Evolutionary conservation across 768 basidiomycete species (phyloP).

Genomic region (Hygrocybe coccinea): DNA sequence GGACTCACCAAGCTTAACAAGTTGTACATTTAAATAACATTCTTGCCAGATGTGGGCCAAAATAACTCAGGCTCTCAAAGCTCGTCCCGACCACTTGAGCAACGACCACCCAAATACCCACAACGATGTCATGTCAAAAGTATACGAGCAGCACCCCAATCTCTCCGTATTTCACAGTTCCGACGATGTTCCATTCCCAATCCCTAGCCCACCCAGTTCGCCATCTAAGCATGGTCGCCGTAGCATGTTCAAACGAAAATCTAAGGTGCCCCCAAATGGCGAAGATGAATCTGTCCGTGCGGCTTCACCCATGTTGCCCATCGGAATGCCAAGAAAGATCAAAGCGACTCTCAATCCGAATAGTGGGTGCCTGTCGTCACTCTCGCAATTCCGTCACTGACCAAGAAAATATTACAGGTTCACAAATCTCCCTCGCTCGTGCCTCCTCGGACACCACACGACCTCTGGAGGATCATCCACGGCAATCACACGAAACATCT

Average conservation of each 20-base stretch:
- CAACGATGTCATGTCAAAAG: constrained; percentile 45
- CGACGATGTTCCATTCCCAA: constrained; percentile 26
- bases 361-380: constrained; percentile 26
- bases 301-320: constrained; percentile 34
- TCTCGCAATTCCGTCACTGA: neutral
- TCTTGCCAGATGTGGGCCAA: constrained; percentile 54
- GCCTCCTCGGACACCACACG: constrained; percentile 13
- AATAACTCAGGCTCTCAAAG: constrained; percentile 52
- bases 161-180: constrained; percentile 50
- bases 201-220: constrained; percentile 43
- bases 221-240: constrained; percentile 46
- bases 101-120: constrained; percentile 23
- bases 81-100: constrained; percentile 25
- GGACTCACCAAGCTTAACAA: neutral
- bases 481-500: neutral
- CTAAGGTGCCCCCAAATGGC: constrained; percentile 38
- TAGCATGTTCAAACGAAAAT: constrained; percentile 52
- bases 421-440: constrained; percentile 30
- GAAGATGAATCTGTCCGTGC: constrained; percentile 35
- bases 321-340: constrained; percentile 49
- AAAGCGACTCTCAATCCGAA: constrained; percentile 39
- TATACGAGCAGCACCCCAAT: constrained; percentile 59
- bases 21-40: neutral
- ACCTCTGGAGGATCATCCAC: neutral
- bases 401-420: constrained; percentile 20